Base-by-base conservation (phyloP, 2,329 filamentous ascomycete genomes). In the Stagonosporopsis cucurbitacearum region DNA sequence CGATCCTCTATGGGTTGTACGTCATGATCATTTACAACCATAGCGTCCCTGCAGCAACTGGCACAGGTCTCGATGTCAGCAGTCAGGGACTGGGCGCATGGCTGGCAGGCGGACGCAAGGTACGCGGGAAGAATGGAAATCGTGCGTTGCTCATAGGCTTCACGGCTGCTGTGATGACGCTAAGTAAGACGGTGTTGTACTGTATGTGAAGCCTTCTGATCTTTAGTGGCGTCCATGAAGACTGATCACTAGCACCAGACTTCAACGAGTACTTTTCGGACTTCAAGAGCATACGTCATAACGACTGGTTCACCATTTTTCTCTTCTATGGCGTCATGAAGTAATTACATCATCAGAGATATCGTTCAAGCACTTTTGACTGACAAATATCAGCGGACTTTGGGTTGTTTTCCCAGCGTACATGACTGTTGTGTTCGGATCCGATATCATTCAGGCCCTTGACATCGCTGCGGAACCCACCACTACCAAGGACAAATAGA, bases 121-220 rank as follows among this genome's bases (percentile, higher is more conserved):
- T 88, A 4, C 70, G 76, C 41, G 85, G 85, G 3, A 75, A 75
- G 47, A 75, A 71, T 53, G 86, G 83, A 2, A 84, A 80, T 1
- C 71, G 79, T 57, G 86, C 86, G 17, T 77, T 85, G 26, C 59
- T 90, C 42, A 74, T 88, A 48, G 86, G 80, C 1, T 88, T 86
- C 59, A 80, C 80, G 45, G 81, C 82, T 19, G 82, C 82, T 5
- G 75, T 86, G 2, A 85, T 89, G 81, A 90, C 88, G 2, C 68
- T 89, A 19, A 85, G 83, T 67, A 90, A 90, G 78, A 90, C 88
- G 2, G 66, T 86, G 23, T 70, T 91, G 6, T 90, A 90, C 65
- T 85, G 87, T 87, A 63, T 78, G 82, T 78, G 2, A 17, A 9
- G 17, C 22, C 26, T 11, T 46, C 3, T 6, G 8, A 22, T 1